Conservation (phyloP, 345 rosid genomes). For the Physaria fendleri region DNA sequence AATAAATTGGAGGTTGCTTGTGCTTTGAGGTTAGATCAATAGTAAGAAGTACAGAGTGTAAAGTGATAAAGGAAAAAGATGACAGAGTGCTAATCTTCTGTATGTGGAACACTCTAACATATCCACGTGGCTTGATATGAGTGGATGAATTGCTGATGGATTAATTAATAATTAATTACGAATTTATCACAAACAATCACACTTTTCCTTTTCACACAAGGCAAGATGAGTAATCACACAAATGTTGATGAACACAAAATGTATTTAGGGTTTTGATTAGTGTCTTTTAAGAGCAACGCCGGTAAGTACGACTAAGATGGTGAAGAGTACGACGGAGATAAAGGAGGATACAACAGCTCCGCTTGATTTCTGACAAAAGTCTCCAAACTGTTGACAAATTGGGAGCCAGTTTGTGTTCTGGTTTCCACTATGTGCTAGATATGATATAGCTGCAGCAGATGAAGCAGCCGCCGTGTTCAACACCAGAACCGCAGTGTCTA, state of each 20-base stretch:
- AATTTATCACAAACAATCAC: too few relatives aligned
- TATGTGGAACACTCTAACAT: background rate
- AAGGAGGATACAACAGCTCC: constrained; percentile 82
- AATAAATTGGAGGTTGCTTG: constrained; percentile 28
- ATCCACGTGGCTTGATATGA: constrained; percentile 15
- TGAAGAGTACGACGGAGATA: constrained; percentile 37
- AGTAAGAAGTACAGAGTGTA: background rate
- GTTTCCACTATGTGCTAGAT: constrained; percentile 87
- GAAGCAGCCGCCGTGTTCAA: constrained; percentile 52
- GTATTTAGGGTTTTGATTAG: background rate
- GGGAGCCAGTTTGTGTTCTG: constrained; percentile 69
- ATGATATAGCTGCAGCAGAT: constrained; percentile 66
- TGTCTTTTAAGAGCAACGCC: constrained; percentile 53
- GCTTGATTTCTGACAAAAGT: constrained; percentile 68
- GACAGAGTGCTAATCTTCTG: constrained; percentile 4
- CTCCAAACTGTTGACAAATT: constrained; percentile 75
- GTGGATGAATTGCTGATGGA: constrained; percentile 1
- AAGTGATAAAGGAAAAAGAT: constrained; percentile 16
- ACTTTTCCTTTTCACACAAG: too few relatives aligned
- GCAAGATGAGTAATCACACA: too few relatives aligned
- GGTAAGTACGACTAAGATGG: constrained; percentile 49
- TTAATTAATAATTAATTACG: too few relatives aligned
- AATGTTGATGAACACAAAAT: too few relatives aligned
- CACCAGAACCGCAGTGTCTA: constrained; percentile 67
- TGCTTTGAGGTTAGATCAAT: constrained; percentile 22